Evolutionary conservation across 805 yeast species (phyloP).

Genomic region (Sugiyamaella americana): DNA sequence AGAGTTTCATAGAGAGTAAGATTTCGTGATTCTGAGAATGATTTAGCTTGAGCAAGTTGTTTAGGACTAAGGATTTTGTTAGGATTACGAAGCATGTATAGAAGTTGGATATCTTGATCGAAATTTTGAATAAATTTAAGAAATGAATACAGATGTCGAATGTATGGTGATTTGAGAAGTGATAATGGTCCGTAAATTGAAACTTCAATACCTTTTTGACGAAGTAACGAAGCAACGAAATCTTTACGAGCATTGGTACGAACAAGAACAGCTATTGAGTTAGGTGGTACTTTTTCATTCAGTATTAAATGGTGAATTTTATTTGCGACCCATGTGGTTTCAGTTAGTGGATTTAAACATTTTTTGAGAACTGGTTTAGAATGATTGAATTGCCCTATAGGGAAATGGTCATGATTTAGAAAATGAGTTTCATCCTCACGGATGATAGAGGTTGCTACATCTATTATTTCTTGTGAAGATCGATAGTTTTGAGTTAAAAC

Average conservation of each 20-base stretch:
- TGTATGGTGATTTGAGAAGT: conserved; percentile 4
- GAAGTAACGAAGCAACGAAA: conserved; percentile 38
- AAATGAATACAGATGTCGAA: conserved; percentile 11
- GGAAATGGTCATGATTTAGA: conserved; percentile 16
- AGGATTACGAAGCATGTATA: conserved; percentile 13
- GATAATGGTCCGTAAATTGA: conserved; percentile 8
- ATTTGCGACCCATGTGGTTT: conserved; percentile 53
- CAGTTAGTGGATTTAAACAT: conserved; percentile 41
- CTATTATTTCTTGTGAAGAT: conserved; percentile 62
- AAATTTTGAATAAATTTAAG: conserved; percentile 14
- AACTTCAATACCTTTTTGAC: conserved; percentile 2
- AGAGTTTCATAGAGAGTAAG: conserved; percentile 15
- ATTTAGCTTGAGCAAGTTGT: not conserved
- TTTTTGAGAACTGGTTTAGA: conserved; percentile 31
- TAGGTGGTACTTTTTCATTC: conserved; percentile 46
- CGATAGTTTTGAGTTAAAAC: conserved; percentile 68
- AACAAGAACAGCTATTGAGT: conserved; percentile 56
- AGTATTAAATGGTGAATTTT: conserved; percentile 45
- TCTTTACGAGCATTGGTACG: conserved; percentile 49
- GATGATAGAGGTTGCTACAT: conserved; percentile 59
- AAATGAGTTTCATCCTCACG: conserved; percentile 40
- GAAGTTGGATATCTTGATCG: conserved; percentile 10
- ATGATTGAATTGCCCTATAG: conserved; percentile 9
- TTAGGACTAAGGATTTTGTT: conserved; percentile 4
- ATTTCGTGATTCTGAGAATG: not conserved